Base-by-base conservation (phyloP, 2,329 filamentous ascomycete genomes). In the Pezizomycotina sp. region DNA sequence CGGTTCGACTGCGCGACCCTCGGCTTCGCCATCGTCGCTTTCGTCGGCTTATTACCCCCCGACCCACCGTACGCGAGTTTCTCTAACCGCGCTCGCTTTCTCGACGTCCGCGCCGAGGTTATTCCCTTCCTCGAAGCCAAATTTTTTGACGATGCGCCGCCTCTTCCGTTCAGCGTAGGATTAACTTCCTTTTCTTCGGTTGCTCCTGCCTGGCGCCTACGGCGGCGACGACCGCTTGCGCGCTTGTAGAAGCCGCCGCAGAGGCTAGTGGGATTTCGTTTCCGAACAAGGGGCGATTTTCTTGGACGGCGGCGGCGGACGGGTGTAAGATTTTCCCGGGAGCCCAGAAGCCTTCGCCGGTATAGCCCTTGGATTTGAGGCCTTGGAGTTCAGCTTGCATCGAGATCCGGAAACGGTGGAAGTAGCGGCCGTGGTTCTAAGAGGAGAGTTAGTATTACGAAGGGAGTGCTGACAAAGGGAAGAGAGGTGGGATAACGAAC, bases 311-410 rank as follows among this genome's bases (percentile, higher is more conserved):
- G 30, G 45, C 29, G 9, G 36, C 38, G 2, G 46, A 49, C 13
- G 45, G 34, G 32, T 18, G 48, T 6, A 52, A 30, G 4, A 39
- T 38, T 9, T 37, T 37, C 0, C 82, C 82, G 18, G 70, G 61
- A 5, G 81, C 80, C 82, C 82, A 92, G 30, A 92, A 58, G 0
- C 82, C 83, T 43, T 92, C 81, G 2, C 82, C 82, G 0, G 69
- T 76, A 52, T 89, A 92, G 1, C 64, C 64, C 36, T 65, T 69
- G 1, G 56, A 56, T 78, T 80, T 89, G 1, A 92, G 60, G 1
- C 48, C 62, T 45, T 72, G 69, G 68, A 92, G 72, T 36, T 81
- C 68, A 6, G 63, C 64, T 1, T 78, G 74, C 52, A 78, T 89
- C 26, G 62, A 59, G 55, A 89, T 78, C 29, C 81, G 64, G 12